A percentile compares a stretch with the other conserved stretches of the same genome.
phyloP scores from a whole-genome alignment of 2,329 filamentous ascomycete species.

The Cladosporium phlei region DNA sequence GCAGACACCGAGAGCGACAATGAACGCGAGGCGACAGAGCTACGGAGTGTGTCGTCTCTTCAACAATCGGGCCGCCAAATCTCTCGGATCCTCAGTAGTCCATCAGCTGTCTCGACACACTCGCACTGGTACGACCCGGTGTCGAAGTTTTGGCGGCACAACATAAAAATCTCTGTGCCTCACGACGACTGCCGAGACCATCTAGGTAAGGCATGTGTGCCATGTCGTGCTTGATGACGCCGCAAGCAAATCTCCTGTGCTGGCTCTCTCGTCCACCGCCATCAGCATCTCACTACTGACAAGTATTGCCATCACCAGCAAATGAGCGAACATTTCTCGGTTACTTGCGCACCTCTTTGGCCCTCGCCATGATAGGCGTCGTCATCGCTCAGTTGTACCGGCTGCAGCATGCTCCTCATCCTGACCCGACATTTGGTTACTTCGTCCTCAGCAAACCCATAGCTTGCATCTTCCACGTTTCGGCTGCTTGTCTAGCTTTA shows the following conservation, averaged over 20 bases:
- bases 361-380: conserved; percentile 64
- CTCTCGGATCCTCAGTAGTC: conserved; percentile 4
- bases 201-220: conserved; percentile 42
- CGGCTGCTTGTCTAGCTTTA: conserved; percentile 46
- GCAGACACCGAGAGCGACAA: conserved; percentile 16
- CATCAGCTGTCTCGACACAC: conserved; percentile 1
- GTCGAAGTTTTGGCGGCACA: conserved; percentile 44
- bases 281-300: neutral
- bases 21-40: conserved; percentile 33
- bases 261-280: neutral
- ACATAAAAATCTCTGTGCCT: conserved; percentile 49
- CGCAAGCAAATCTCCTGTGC: too few species aligned
- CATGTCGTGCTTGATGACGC: conserved; percentile 3
- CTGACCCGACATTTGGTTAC: conserved; percentile 51
- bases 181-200: conserved; percentile 51
- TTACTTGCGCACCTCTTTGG: conserved; percentile 66
- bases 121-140: conserved; percentile 36
- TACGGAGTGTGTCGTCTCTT: conserved; percentile 18
- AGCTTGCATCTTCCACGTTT: conserved; percentile 43
- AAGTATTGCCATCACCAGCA: conserved; percentile 44
- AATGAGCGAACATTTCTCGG: conserved; percentile 70
- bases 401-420: conserved; percentile 48
- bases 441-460: conserved; percentile 58
- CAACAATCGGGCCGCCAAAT: neutral
- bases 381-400: conserved; percentile 64